phyloP scores from a whole-genome alignment of 106 monocot species.

The Dioscorea dumetorum region DNA sequence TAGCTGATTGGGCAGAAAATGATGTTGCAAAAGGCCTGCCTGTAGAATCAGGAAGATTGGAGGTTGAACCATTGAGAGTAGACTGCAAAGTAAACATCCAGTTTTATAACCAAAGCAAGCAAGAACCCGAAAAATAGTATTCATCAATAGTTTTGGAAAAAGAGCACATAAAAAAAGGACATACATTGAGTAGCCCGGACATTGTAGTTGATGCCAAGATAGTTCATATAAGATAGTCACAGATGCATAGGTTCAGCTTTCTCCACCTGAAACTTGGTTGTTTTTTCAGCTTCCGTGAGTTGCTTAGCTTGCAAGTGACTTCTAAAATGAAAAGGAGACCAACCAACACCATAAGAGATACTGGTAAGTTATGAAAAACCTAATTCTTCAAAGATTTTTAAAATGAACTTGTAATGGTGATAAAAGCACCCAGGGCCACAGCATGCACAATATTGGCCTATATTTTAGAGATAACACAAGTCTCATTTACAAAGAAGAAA shows the following conservation, averaged over 20 bases:
- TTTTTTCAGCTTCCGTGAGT: too few relatives aligned
- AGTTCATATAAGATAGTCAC: neutral
- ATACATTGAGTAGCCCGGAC: conserved; percentile 7
- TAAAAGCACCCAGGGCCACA: too few relatives aligned
- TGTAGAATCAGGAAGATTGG: conserved; percentile 69
- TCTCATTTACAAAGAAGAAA: too few relatives aligned
- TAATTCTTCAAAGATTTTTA: too few relatives aligned
- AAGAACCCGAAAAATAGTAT: neutral
- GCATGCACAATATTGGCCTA: too few relatives aligned
- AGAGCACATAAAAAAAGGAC: neutral
- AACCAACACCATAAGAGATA: too few relatives aligned
- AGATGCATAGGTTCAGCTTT: neutral
- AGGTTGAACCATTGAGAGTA: conserved; percentile 54
- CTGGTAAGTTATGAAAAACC: too few relatives aligned
- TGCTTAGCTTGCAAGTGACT: too few relatives aligned
- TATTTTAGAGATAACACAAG: too few relatives aligned
- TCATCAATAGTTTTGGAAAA: neutral
- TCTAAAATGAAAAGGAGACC: too few relatives aligned
- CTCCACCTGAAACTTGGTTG: too few relatives aligned
- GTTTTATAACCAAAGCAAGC: neutral
- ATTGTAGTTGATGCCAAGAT: neutral
- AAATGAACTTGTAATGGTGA: too few relatives aligned
- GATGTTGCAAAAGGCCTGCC: conserved; percentile 60
- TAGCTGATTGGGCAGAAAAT: conserved; percentile 73
- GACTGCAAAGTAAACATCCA: conserved; percentile 29